Evolutionary conservation across 2,329 filamentous ascomycete genomes (phyloP).

Genomic region (Nannizzia gypsea): DNA sequence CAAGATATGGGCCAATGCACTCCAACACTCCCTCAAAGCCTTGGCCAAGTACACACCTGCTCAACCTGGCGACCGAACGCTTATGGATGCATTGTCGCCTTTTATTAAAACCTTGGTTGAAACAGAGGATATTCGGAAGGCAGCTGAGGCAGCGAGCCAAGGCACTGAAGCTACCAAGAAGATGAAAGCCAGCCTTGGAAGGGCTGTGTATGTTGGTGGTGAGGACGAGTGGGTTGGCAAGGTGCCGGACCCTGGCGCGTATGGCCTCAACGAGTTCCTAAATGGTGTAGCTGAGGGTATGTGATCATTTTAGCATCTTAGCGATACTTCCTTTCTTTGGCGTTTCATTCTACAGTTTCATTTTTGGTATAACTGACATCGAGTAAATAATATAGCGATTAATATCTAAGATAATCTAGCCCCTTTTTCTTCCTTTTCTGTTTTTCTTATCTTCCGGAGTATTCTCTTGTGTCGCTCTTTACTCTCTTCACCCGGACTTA

Average conservation of each 20-base stretch:
- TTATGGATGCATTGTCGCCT: constrained; percentile 80
- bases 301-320: background rate
- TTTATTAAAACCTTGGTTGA: constrained; percentile 63
- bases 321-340: background rate
- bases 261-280: constrained; percentile 78
- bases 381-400: background rate
- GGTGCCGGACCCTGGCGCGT: constrained; percentile 61
- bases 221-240: constrained; percentile 52
- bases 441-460: background rate
- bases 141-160: constrained; percentile 60
- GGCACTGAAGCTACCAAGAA: constrained; percentile 77
- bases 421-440: too few species aligned
- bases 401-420: background rate
- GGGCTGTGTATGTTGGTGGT: constrained; percentile 71
- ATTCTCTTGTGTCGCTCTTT: background rate
- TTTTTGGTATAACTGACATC: background rate
- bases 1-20: constrained; percentile 52
- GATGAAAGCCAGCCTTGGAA: constrained; percentile 80
- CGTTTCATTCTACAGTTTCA: background rate
- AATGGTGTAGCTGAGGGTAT: constrained; percentile 54
- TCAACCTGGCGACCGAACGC: constrained; percentile 73
- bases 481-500: background rate
- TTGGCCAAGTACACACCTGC: constrained; percentile 81
- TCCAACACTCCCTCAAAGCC: constrained; percentile 58
- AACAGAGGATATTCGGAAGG: constrained; percentile 56